Evolutionary conservation across 441 rosid genomes (phyloP), one percentile per base, ranked within the genome.

Genomic region (Euphorbia corollata): DNA sequence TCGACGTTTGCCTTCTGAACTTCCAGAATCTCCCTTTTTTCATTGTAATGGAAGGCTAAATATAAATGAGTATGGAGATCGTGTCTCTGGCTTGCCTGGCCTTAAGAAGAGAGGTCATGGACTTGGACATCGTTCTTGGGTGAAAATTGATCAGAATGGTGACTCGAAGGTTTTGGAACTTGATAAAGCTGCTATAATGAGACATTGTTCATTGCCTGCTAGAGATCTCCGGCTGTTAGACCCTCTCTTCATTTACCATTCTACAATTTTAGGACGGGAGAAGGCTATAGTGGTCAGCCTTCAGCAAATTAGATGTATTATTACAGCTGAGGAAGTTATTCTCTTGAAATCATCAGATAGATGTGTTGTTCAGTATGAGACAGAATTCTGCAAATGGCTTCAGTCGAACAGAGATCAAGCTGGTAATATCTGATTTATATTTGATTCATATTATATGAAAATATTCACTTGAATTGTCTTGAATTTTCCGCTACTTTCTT

Each of bases 141-240:
- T 95, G 67, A 90, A 87, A 75, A 95, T 94, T 56, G 88, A 87
- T 68, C 85, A 78, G 71, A 72, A 84, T 75, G 99, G 99, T 41
- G 82, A 77, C 79, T 82, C 85, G 0, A 74, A 77, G 58, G 75
- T 90, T 38, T 61, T 90, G 71, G 92, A 91, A 81, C 98, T 94
- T 11, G 97, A 91, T 73, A 91, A 94, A 74, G 82, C 87, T 48
- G 79, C 86, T 64, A 90, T 94, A 71, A 94, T 94, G 98, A 91
- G 89, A 65, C 92, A 83, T 18, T 94, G 99, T 79, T 89, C 98
- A 5, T 79, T 94, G 79, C 99, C 99, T 4, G 83, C 94, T 1
- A 85, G 98, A 60, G 99, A 94, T 78, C 80, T 94, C 59, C 80
- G 99, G 69, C 97, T 93, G 58, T 81, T 93, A 64, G 99, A 93